These are phyloP conservation scores for Neurospora tetrasperma DNA, from an alignment of 495 filamentous ascomycete species.

Conservation along the genomic window DNA sequence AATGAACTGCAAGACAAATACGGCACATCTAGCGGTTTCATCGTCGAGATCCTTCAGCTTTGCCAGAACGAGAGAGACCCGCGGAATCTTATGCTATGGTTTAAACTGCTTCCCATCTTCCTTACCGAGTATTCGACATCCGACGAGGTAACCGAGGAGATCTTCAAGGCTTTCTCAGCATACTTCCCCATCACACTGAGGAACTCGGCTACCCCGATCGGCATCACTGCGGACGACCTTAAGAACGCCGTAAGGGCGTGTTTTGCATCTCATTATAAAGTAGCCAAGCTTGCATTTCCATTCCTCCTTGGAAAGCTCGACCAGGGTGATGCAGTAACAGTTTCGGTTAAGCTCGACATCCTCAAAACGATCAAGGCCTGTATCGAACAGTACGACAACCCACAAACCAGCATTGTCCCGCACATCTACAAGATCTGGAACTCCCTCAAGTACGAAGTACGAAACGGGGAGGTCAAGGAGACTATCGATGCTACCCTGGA, in stretches of 20 bases:
- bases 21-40: slow-evolving; percentile 27
- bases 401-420: slow-evolving; percentile 30
- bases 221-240: slow-evolving; percentile 40
- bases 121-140: slow-evolving; percentile 31
- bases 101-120: slow-evolving; percentile 30
- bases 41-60: slow-evolving; percentile 30
- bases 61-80: slow-evolving; percentile 41
- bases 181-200: slow-evolving; percentile 45
- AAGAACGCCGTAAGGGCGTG: slow-evolving; percentile 36
- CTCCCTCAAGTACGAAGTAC: slow-evolving; percentile 48
- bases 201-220: slow-evolving; percentile 29
- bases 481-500: slow-evolving; percentile 37
- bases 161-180: slow-evolving; percentile 38
- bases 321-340: slow-evolving; percentile 37
- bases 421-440: slow-evolving; percentile 39
- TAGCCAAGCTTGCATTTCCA: slow-evolving; percentile 31
- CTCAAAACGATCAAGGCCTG: slow-evolving; percentile 39
- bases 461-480: slow-evolving; percentile 43
- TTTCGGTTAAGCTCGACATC: slow-evolving; percentile 45
- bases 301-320: slow-evolving; percentile 41
- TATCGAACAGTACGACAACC: slow-evolving; percentile 29
- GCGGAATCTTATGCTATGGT: slow-evolving; percentile 38
- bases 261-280: slow-evolving; percentile 32
- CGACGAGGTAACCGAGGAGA: slow-evolving; percentile 29
- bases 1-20: slow-evolving; percentile 33